Base-by-base conservation (phyloP, 2,329 filamentous ascomycete species). In the Fonsecaea pugnacius region DNA sequence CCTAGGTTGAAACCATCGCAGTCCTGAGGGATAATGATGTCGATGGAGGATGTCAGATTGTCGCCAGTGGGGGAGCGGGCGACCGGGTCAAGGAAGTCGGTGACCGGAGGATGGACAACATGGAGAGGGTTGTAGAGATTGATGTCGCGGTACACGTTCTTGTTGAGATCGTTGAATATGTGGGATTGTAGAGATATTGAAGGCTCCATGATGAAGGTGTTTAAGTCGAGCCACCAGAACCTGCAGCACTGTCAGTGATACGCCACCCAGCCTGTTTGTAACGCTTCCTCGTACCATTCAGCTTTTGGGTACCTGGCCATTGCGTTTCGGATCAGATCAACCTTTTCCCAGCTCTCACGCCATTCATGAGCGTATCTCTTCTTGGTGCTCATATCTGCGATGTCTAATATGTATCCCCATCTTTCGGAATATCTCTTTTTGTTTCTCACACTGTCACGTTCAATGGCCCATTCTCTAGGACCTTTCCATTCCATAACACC, bases 401-500 rank as follows among this genome's bases (percentile, higher is more conserved):
- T 90, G 76, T 99, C 95, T 64, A 99, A 82, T 67, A 97, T 90
- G 76, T 99, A 98, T 14, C 95, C 95, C 93, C 95, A 98, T 75
- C 84, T 85, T 36, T 86, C 84, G 2, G 88, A 89, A 74, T 99
- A 99, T 73, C 89, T 90, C 75, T 90, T 89, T 83, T 99, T 99
- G 80, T 99, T 99, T 76, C 89, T 89, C 60, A 98, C 87, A 74
- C 94, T 98, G 80, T 98, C 93, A 76, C 95, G 85, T 79, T 99
- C 95, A 73, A 98, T 96, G 0, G 95, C 95, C 95, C 95, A 99
- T 79, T 99, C 95, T 66, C 93, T 87, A 21, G 94, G 91, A 0
- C 94, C 94, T 78, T 99, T 99, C 94, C 92, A 97, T 74, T 97
- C 94, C 92, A 98, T 98, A 7, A 99, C 95, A 72, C 95, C 95